Conservation (phyloP, 352 stramenopile genomes). For the Phytopythium sindhum region DNA sequence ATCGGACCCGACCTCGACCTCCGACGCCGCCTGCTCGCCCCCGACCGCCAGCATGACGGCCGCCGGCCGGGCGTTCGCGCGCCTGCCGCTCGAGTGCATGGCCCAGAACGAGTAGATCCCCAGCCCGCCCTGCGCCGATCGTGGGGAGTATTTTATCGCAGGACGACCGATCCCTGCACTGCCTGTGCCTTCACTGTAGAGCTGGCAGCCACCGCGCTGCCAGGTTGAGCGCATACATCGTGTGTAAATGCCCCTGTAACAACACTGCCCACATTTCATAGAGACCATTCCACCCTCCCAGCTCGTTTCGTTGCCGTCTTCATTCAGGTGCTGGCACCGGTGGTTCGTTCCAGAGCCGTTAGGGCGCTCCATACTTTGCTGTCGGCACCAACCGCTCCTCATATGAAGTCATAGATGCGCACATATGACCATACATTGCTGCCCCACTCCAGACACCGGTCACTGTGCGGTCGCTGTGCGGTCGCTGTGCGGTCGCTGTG, state of each 20-base stretch:
- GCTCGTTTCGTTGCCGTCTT: no score
- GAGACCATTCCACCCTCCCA: no score
- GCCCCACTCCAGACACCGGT: no score
- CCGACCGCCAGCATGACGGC: constrained; percentile 23
- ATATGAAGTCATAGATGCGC: no score
- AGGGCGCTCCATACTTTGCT: no score
- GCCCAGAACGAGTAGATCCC: constrained; percentile 4
- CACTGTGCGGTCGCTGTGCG: no score
- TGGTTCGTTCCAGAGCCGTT: no score
- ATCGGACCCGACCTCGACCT: background rate
- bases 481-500: no score
- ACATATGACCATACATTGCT: no score
- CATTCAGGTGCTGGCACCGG: no score
- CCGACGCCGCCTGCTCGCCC: background rate
- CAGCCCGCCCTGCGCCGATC: background rate
- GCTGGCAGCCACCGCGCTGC: background rate
- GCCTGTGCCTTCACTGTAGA: background rate
- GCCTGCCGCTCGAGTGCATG: constrained; percentile 22
- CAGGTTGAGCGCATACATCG: background rate
- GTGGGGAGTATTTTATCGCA: background rate
- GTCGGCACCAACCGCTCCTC: no score
- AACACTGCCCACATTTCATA: background rate
- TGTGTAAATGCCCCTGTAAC: constrained; percentile 1
- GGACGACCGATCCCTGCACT: background rate
- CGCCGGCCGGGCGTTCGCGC: constrained; percentile 28